phyloP scores from a whole-genome alignment of 148 eudicot species.

The Rhododendron ovatum region DNA sequence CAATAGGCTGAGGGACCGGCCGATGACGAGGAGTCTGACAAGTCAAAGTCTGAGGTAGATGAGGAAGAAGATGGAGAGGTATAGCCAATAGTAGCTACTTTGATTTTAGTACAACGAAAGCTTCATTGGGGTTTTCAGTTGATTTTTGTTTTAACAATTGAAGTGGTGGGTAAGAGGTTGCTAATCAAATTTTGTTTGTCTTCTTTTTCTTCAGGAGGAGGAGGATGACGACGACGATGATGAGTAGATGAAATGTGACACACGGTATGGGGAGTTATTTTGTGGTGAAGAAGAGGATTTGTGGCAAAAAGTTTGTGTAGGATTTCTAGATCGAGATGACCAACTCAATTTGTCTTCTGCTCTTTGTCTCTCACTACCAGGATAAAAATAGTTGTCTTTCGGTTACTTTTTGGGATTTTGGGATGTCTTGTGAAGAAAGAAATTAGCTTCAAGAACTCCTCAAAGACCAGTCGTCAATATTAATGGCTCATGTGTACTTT shows the following conservation, averaged over 20 bases:
- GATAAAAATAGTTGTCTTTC: background rate
- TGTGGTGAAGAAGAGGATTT: background rate
- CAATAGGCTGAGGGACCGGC: constrained; percentile 14
- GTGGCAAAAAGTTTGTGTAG: background rate
- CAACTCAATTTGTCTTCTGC: background rate
- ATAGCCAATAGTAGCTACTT: background rate
- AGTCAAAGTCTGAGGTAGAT: constrained; percentile 37
- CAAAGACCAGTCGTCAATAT: background rate
- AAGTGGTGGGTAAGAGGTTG: background rate
- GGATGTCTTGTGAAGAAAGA: constrained; percentile 11
- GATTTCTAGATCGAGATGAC: background rate
- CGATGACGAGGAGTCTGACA: constrained; percentile 37
- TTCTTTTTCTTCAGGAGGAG: constrained; percentile 15
- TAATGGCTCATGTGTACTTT: background rate
- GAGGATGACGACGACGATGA: constrained; percentile 19
- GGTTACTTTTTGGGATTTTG: background rate
- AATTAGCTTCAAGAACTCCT: constrained; percentile 5
- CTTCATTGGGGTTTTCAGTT: background rate
- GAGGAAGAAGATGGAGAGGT: constrained; percentile 42
- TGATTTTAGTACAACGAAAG: background rate
- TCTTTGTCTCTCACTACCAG: background rate
- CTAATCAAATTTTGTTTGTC: background rate
- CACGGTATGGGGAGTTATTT: background rate
- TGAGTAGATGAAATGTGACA: constrained; percentile 12
- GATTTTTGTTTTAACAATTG: background rate